Conservation (phyloP, 1,284 basidiomycete genomes). For the Mycocalia duriaeana region DNA sequence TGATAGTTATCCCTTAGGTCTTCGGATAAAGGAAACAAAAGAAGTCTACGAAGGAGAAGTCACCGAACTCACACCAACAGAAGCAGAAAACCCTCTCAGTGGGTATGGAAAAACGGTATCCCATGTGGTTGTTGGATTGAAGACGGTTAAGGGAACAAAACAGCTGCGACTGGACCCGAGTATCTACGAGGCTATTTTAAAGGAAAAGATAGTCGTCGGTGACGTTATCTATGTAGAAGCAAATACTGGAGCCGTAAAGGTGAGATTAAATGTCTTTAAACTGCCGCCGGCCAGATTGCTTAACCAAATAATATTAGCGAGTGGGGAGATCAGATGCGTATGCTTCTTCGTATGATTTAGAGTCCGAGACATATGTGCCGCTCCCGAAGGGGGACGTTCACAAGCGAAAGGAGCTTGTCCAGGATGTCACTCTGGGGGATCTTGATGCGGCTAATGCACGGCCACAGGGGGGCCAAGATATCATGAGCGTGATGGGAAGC, state of each 20-base stretch:
- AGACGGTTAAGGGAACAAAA: constrained; percentile 98
- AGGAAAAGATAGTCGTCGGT: constrained; percentile 95
- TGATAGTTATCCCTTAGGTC: constrained; percentile 44
- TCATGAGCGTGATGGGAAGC: constrained; percentile 99
- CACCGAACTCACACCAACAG: constrained; percentile 93
- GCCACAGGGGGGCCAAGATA: constrained; percentile 93
- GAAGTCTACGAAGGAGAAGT: constrained; percentile 99
- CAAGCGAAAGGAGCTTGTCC: constrained; percentile 95
- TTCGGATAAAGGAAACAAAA: constrained; percentile 97
- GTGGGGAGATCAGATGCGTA: constrained; percentile 98
- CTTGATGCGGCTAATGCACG: constrained; percentile 96
- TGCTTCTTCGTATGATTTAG: constrained; percentile 96
- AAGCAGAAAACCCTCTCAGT: constrained; percentile 90
- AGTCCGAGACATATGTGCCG: constrained; percentile 97
- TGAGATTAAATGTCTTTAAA: constrained; percentile 25
- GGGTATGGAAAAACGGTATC: constrained; percentile 99
- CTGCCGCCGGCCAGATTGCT: constrained; percentile 5
- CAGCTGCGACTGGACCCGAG: constrained; percentile 92
- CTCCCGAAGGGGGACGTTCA: constrained; percentile 97
- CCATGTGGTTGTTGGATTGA: constrained; percentile 93
- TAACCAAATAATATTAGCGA: constrained; percentile 49
- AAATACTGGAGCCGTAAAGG: constrained; percentile 95
- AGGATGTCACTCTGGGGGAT: constrained; percentile 95
- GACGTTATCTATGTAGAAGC: constrained; percentile 97
- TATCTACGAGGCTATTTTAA: constrained; percentile 96